Conservation (phyloP, 2,329 filamentous ascomycete genomes). For the Fusarium hainanense region DNA sequence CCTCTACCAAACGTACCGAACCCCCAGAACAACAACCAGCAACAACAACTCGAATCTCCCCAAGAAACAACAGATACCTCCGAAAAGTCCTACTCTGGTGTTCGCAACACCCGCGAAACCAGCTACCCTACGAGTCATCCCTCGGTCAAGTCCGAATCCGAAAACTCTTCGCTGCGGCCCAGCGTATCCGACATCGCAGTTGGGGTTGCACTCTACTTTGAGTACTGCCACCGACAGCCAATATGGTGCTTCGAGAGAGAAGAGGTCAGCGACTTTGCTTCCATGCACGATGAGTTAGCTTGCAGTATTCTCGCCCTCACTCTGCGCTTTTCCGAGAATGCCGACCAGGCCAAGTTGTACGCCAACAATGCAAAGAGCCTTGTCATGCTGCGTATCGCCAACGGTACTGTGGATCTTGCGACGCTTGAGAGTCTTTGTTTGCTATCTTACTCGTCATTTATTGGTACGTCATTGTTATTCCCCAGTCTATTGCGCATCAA, state of each 20-base stretch:
- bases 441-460: constrained; percentile 61
- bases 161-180: constrained; percentile 46
- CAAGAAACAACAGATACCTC: constrained; percentile 49
- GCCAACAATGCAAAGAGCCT: constrained; percentile 55
- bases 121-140: constrained; percentile 41
- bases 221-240: constrained; percentile 57
- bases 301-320: constrained; percentile 56
- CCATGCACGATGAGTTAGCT: constrained; percentile 54
- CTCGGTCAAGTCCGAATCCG: constrained; percentile 45
- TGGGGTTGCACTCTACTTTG: constrained; percentile 55
- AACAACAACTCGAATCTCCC: constrained; percentile 41
- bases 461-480: constrained; percentile 51
- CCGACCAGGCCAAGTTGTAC: constrained; percentile 50
- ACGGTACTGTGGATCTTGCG: constrained; percentile 60
- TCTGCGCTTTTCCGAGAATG: constrained; percentile 52
- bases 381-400: constrained; percentile 62
- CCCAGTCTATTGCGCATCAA: background rate
- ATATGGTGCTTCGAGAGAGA: constrained; percentile 60
- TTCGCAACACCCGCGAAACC: constrained; percentile 43
- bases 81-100: constrained; percentile 51
- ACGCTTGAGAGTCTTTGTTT: constrained; percentile 64
- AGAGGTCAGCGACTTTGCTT: constrained; percentile 51
- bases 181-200: constrained; percentile 48
- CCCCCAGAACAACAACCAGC: constrained; percentile 1
- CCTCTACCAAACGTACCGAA: constrained; percentile 23